Evolutionary conservation across 768 basidiomycete genomes (phyloP).

Genomic region (Calocera viscosa): DNA sequence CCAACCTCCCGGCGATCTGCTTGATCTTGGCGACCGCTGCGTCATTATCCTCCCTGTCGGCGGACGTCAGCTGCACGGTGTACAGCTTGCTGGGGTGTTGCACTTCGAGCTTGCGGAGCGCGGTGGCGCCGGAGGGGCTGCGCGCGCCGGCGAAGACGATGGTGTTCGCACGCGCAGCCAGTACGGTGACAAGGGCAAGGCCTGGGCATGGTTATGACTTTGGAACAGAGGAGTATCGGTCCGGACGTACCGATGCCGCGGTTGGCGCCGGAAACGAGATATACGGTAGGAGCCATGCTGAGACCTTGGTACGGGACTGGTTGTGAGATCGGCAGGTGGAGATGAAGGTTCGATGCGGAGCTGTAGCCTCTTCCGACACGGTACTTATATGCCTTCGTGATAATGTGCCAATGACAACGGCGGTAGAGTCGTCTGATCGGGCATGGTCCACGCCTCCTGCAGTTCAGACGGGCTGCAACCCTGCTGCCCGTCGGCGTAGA

Average conservation of each 20-base stretch:
- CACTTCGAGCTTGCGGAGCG: constrained; percentile 9
- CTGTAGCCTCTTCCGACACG: too few species aligned
- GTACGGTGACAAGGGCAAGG: constrained; percentile 8
- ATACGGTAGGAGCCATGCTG: neutral
- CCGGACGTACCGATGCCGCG: constrained; percentile 15
- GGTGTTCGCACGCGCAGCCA: neutral
- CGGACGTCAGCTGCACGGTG: constrained; percentile 15
- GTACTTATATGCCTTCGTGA: too few species aligned
- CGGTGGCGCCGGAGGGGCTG: constrained; percentile 2
- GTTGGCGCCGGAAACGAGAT: constrained; percentile 16
- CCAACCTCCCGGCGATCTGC: constrained; percentile 15
- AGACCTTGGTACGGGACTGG: too few species aligned
- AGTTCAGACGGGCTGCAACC: too few species aligned
- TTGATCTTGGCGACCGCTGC: constrained; percentile 14
- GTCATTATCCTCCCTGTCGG: constrained; percentile 13
- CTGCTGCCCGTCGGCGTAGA: too few species aligned
- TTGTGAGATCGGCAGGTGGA: too few species aligned
- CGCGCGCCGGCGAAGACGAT: constrained; percentile 19
- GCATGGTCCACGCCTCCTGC: too few species aligned
- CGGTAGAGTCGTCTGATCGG: too few species aligned
- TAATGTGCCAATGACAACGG: too few species aligned
- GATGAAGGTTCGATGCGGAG: too few species aligned
- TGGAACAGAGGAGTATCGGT: neutral
- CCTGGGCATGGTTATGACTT: constrained; percentile 13
- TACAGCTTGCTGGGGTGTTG: constrained; percentile 8